These are phyloP conservation scores for Schwanniomyces vanrijiae DNA, from an alignment of 805 yeast genomes.

Conservation along the genomic window DNA sequence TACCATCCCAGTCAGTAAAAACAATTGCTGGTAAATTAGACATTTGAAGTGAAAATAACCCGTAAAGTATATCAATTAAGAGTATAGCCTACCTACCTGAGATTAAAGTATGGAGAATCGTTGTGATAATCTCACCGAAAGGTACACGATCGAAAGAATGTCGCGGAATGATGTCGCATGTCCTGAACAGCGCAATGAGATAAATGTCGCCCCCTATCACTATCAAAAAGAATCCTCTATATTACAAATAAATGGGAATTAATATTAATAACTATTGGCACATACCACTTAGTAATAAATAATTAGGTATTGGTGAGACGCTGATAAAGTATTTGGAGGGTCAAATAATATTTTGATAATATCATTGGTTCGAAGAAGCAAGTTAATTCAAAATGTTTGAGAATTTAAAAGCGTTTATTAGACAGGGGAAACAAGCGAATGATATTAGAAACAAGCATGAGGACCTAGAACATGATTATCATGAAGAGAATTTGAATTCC, in stretches of 20 bases:
- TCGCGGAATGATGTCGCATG: no score
- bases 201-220: no score
- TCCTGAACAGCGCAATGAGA: no score
- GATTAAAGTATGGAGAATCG: no score
- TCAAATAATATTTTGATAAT: background rate
- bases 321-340: background rate
- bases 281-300: background rate
- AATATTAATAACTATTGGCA: background rate
- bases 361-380: background rate
- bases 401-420: conserved; percentile 58
- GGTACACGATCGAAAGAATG: no score
- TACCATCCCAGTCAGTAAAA: conserved; percentile 98
- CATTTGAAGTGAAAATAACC: background rate
- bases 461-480: background rate
- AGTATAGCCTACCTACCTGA: no score
- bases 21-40: conserved; percentile 62
- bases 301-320: background rate
- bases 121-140: background rate
- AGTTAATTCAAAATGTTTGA: conserved; percentile 26
- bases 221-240: no score
- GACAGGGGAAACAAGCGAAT: conserved; percentile 64
- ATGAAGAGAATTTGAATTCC: background rate
- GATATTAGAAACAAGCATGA: conserved; percentile 18
- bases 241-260: no score
- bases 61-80: no score